Base-by-base conservation (phyloP, 768 basidiomycete species). In the Lactifluus subvellereus region DNA sequence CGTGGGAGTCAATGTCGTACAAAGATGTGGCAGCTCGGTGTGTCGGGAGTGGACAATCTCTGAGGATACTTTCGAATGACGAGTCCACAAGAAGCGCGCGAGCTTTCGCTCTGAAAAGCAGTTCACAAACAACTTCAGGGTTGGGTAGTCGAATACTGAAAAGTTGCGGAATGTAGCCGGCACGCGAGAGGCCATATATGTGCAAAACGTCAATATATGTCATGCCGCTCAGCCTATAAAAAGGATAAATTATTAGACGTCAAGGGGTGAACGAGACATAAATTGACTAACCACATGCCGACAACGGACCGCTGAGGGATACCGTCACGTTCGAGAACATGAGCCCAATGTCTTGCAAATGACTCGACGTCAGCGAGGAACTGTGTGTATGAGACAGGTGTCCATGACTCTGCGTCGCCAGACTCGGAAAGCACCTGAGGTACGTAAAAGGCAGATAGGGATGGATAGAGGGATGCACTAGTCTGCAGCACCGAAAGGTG, bases 101-200 rank as follows among this genome's bases (percentile, higher is more conserved):
- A 52, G 88, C 85, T 47, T 79, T 73, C 54, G 87, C 84, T 70
- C 76, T 82, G n/a, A 72, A 74, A 53, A 91, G 78, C 22, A 91
- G 78, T 68, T 91, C 88, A 67, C 83, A 83, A 69, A 91, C 79
- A 47, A 91, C 84, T 35, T 77, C 77, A 48, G 88, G 84, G 67
- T 84, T 89, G 20, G 89, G 87, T 33, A 91, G 80, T n/a, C 86
- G 82, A 64, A 90, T 75, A 71, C 87, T 88, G 77, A 91, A 88
- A 16, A 91, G 73, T 66, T 91, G 89, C 0, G 89, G 89, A 65
- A 89, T 75, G 72, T 85, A 91, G 5, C 88, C 88, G 6, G 89
- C 89, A 69, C 88, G 78, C 14, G 87, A 85, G 63, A 91, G 75
- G 57, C 84, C 84, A 70, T 89, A 90, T 64, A 91, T 85, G 66